These are phyloP conservation scores for Canariomyces notabilis DNA, from an alignment of 2,329 filamentous ascomycete species.

Conservation along the genomic window DNA sequence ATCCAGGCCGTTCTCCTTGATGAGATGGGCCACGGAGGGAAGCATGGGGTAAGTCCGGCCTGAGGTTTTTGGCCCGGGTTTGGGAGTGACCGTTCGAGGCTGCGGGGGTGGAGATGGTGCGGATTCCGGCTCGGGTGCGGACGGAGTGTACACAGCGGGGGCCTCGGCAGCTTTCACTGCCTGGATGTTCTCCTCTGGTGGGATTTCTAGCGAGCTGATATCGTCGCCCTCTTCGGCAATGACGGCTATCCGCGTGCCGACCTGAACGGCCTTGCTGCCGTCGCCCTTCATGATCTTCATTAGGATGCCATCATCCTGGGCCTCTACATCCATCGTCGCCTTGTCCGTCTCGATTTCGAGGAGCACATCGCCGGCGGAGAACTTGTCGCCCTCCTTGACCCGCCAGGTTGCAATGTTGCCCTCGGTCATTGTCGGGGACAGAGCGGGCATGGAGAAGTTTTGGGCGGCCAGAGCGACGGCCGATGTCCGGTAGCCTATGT, in stretches of 20 bases:
- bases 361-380: conserved; percentile 76
- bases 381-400: conserved; percentile 81
- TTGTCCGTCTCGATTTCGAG: conserved; percentile 94
- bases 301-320: conserved; percentile 80
- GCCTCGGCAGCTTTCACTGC: conserved; percentile 26
- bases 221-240: conserved; percentile 80
- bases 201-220: conserved; percentile 66
- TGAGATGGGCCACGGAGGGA: conserved; percentile 77
- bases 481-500: conserved; percentile 59
- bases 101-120: conserved; percentile 11
- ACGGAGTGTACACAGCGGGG: conserved; percentile 12
- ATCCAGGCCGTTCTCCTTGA: conserved; percentile 73
- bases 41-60: conserved; percentile 68
- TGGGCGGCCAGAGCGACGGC: conserved; percentile 65
- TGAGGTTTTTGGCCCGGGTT: conserved; percentile 46
- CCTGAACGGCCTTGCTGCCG: conserved; percentile 70
- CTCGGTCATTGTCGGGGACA: conserved; percentile 92
- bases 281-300: conserved; percentile 74
- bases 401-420: conserved; percentile 83
- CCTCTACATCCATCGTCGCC: conserved; percentile 91
- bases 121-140: conserved; percentile 24
- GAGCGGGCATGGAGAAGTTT: conserved; percentile 86
- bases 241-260: conserved; percentile 77
- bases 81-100: conserved; percentile 29
- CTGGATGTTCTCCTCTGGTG: conserved; percentile 56